Evolutionary conservation across 768 basidiomycete species (phyloP).

Genomic region (Auriscalpium orientale): DNA sequence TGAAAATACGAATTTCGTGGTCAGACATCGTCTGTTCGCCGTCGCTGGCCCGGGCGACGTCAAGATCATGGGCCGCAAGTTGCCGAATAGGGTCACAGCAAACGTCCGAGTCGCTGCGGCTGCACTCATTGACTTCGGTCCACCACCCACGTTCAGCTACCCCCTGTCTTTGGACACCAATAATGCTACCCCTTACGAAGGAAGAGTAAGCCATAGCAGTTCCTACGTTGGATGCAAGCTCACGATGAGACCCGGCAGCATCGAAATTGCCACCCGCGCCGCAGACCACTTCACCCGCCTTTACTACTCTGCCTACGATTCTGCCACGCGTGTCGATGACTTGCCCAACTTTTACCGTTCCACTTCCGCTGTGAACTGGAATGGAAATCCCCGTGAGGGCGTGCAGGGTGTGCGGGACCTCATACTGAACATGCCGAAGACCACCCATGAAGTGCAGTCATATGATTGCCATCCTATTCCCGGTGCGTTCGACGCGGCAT

Average conservation of each 20-base stretch:
- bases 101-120: neutral
- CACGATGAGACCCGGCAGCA: slow-evolving; percentile 34
- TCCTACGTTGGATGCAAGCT: neutral
- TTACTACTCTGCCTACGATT: slow-evolving; percentile 80
- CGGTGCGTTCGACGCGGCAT: slow-evolving; percentile 33
- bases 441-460: slow-evolving; percentile 80
- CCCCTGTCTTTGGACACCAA: neutral
- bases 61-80: neutral
- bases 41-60: neutral
- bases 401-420: slow-evolving; percentile 59
- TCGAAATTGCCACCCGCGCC: slow-evolving; percentile 79
- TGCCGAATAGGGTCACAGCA: neutral
- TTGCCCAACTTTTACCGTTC: slow-evolving; percentile 77
- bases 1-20: slow-evolving; percentile 49
- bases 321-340: slow-evolving; percentile 64
- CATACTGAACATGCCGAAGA: slow-evolving; percentile 64
- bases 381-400: slow-evolving; percentile 75
- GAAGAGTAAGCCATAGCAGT: slow-evolving; percentile 25
- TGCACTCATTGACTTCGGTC: neutral
- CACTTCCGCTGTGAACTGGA: slow-evolving; percentile 75
- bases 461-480: slow-evolving; percentile 89
- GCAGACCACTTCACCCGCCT: slow-evolving; percentile 79
- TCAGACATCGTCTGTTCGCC: neutral
- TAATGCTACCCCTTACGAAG: slow-evolving; percentile 26
- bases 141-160: neutral